phyloP scores from a whole-genome alignment of 208 protist genomes.

The Trypanosoma vivax region DNA sequence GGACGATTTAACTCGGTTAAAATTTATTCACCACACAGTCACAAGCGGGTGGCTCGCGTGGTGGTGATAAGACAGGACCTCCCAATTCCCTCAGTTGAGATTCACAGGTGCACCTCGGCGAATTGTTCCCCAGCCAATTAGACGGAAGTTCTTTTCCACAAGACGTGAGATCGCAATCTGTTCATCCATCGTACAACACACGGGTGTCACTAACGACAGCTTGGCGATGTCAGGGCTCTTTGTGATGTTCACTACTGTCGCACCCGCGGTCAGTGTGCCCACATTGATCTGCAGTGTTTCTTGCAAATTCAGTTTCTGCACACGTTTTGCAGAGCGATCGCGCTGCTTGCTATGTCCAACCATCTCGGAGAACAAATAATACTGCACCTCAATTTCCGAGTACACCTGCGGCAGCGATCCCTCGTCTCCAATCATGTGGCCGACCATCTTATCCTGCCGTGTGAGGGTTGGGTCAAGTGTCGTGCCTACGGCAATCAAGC shows the following conservation, averaged over 20 bases:
- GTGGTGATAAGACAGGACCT: not conserved
- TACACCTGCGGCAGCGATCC: constrained; percentile 95
- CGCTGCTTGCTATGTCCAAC: constrained; percentile 87
- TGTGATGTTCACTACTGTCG: constrained; percentile 92
- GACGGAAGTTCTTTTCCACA: constrained; percentile 96
- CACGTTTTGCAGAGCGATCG: constrained; percentile 72
- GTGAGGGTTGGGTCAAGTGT: constrained; percentile 99
- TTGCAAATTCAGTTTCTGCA: constrained; percentile 93
- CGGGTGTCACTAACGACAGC: constrained; percentile 93
- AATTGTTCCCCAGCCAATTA: constrained; percentile 94
- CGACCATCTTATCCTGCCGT: constrained; percentile 97
- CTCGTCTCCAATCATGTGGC: constrained; percentile 88
- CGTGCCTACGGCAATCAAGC: constrained; percentile 99
- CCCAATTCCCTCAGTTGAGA: constrained; percentile 15
- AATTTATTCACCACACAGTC: no score
- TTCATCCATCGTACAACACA: constrained; percentile 96
- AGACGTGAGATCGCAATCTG: constrained; percentile 97
- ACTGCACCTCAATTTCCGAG: constrained; percentile 96
- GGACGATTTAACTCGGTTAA: no score
- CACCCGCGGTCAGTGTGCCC: constrained; percentile 97
- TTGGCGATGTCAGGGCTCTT: constrained; percentile 92
- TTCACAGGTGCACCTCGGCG: constrained; percentile 72
- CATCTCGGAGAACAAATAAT: constrained; percentile 95
- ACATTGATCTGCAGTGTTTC: constrained; percentile 99
- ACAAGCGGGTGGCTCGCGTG: no score